Evolutionary conservation across 768 basidiomycete genomes (phyloP), one percentile per base, ranked within the genome.

Genomic region (Gelatoporia subvermispora): DNA sequence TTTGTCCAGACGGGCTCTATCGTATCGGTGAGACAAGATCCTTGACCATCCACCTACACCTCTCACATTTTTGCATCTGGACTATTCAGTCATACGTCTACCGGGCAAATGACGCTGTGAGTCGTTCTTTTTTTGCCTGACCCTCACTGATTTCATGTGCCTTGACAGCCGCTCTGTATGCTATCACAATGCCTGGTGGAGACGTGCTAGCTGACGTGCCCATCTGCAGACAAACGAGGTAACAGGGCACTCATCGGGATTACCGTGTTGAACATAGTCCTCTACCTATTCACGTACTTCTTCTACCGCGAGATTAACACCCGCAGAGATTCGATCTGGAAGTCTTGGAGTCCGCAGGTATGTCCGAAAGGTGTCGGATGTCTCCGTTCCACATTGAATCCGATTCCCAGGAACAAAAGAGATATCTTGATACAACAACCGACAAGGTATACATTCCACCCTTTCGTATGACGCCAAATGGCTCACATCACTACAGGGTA

Each of bases 341-440:
- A 73, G 36, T 57, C 65, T 0, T 74, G 69, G 78, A 65, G 74
- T 2, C 52, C 67, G 13, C 66, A 79, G 72, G 78, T 76, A 61
- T 25, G 35, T 35, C n/a, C 25, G n/a, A n/a, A n/a, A 11, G 21
- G 13, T 25, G 7, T 4, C 31, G 9, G 18, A 5, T 2, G 5
- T 38, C 15, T 2, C 9, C n/a, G 38, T 21, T 13, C 8, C 15
- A 28, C 3, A 9, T 16, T 20, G 10, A n/a, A n/a, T n/a, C n/a
- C n/a, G 2, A 35, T 22, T 17, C 34, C 21, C 51, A 82, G 81
- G 73, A 82, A 58, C 78, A 76, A 56, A 68, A 72, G 41, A 65
- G 77, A n/a, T 86, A 86, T 60, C 57, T 84, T 1, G 72, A 74
- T 41, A 83, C 72, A 17, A 82, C 84, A 15, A 74, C 69, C 34